phyloP scores from a whole-genome alignment of 163 green algal species.

The Smithsoniella earleae region DNA sequence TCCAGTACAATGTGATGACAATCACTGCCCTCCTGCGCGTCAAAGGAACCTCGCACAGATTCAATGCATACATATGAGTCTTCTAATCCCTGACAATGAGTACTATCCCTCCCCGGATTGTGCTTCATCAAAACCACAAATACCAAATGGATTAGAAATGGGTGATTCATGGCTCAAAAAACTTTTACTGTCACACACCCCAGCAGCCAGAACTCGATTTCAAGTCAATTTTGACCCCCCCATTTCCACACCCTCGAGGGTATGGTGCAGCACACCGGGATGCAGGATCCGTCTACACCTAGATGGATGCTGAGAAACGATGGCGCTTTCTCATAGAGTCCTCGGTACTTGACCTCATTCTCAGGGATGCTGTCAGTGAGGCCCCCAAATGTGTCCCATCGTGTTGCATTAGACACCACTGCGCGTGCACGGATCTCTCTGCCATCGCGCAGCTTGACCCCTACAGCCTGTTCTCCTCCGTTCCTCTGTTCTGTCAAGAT shows the following conservation, averaged over 20 bases:
- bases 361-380: slow-evolving; percentile 59
- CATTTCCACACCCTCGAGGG: too few relatives aligned
- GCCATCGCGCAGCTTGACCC: slow-evolving; percentile 67
- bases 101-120: too few relatives aligned
- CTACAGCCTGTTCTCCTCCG: slow-evolving; percentile 40
- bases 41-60: too few relatives aligned
- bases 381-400: slow-evolving; percentile 95
- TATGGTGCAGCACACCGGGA: slow-evolving; percentile 12
- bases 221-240: too few relatives aligned
- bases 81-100: too few relatives aligned
- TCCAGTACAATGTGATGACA: slow-evolving; percentile 90
- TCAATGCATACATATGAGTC: too few relatives aligned
- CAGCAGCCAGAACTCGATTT: too few relatives aligned
- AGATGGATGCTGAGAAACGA: slow-evolving; percentile 90
- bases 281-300: slow-evolving; percentile 52
- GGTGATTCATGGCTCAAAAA: too few relatives aligned
- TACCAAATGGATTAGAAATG: too few relatives aligned
- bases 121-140: too few relatives aligned
- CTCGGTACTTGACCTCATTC: slow-evolving; percentile 45
- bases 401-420: slow-evolving; percentile 85
- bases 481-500: slow-evolving; percentile 56
- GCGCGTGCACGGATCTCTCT: slow-evolving; percentile 39
- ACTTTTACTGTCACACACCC: too few relatives aligned
- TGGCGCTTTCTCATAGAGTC: slow-evolving; percentile 84
- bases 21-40: slow-evolving; percentile 42